These are phyloP conservation scores for Ambispora gerdemannii DNA, from an alignment of 192 early-diverging fungal species.

Conservation along the genomic window DNA sequence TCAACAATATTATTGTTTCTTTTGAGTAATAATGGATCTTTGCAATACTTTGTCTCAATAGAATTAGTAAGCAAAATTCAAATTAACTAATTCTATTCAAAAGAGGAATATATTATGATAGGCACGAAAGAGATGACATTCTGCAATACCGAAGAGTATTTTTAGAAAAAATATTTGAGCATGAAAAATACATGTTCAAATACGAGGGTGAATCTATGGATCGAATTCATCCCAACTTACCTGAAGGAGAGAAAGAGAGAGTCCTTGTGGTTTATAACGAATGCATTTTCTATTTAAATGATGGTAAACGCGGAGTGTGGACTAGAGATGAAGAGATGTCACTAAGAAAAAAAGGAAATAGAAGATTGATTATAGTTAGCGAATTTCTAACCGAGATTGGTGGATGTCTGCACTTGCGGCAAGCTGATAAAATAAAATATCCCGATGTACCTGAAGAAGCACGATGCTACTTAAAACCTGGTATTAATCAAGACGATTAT, in stretches of 20 bases:
- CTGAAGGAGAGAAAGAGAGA: neutral
- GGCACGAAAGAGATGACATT: neutral
- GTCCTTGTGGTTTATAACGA: neutral
- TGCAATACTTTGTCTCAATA: too few species aligned
- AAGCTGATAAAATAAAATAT: neutral
- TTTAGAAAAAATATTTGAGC: neutral
- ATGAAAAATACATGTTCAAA: conserved; percentile 9
- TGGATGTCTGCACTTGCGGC: neutral
- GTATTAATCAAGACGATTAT: conserved; percentile 2
- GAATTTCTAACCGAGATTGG: conserved; percentile 9
- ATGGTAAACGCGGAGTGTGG: neutral
- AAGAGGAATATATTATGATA: conserved; percentile 6
- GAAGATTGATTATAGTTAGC: neutral
- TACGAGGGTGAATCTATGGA: conserved; percentile 8
- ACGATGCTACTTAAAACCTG: neutral
- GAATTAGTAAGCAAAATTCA: too few species aligned
- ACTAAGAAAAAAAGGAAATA: conserved; percentile 15
- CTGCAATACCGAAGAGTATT: neutral
- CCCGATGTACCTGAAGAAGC: neutral
- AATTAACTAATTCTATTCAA: too few species aligned
- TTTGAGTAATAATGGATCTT: too few species aligned
- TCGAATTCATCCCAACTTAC: neutral
- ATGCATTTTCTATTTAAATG: too few species aligned
- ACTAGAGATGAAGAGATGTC: neutral
- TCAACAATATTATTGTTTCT: neutral